phyloP scores from a whole-genome alignment of 495 filamentous ascomycete genomes.

The Talaromyces borbonicus region DNA sequence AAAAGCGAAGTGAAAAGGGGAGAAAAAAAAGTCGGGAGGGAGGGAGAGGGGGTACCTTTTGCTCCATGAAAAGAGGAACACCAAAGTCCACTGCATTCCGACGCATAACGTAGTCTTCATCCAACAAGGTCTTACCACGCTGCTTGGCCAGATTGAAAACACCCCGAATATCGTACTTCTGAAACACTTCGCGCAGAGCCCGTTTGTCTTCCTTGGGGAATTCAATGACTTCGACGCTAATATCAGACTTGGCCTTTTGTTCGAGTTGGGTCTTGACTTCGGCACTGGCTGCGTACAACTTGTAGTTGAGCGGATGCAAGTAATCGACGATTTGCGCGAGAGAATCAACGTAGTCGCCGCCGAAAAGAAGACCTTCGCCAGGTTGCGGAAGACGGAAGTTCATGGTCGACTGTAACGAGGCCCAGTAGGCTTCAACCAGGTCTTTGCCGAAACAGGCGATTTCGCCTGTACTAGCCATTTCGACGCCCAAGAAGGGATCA shows the following conservation, averaged over 20 bases:
- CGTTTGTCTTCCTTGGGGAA: conserved; percentile 97
- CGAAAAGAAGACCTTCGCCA: conserved; percentile 89
- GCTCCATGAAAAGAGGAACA: conserved; percentile 97
- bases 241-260: conserved; percentile 49
- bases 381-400: conserved; percentile 94
- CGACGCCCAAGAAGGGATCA: conserved; percentile 94
- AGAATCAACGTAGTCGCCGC: conserved; percentile 64
- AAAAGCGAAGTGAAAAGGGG: background rate
- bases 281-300: conserved; percentile 75
- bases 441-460: conserved; percentile 97
- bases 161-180: conserved; percentile 92
- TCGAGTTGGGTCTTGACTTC: conserved; percentile 79
- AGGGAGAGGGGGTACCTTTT: conserved; percentile 78
- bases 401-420: conserved; percentile 93
- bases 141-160: conserved; percentile 89
- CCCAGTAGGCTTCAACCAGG: conserved; percentile 94
- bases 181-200: conserved; percentile 86
- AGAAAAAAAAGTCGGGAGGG: too few relatives aligned
- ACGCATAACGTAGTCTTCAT: conserved; percentile 98
- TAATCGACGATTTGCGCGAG: conserved; percentile 72
- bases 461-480: conserved; percentile 95
- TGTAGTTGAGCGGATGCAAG: conserved; percentile 82
- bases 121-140: conserved; percentile 71
- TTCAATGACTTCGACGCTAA: conserved; percentile 81
- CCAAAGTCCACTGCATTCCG: conserved; percentile 97